Evolutionary conservation across 495 filamentous ascomycete species (phyloP).

Genomic region (Xylona heveae): DNA sequence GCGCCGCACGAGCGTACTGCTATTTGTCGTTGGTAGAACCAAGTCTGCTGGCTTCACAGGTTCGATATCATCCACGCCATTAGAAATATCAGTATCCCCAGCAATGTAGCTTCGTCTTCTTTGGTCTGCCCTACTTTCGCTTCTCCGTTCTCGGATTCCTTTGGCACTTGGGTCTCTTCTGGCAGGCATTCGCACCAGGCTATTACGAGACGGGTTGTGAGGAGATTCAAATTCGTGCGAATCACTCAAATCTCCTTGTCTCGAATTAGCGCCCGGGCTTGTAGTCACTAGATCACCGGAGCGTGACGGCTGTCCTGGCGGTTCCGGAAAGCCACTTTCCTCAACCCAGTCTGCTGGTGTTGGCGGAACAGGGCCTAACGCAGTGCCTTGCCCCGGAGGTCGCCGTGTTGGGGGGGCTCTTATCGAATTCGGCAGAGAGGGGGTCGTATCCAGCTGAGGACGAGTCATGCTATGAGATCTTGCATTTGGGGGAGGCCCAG

Average conservation of each 20-base stretch:
- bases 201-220: no score
- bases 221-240: no score
- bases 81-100: not conserved
- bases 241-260: no score
- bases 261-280: no score
- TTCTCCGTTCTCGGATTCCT: conserved; percentile 5
- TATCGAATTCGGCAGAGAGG: not conserved
- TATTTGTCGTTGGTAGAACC: not conserved
- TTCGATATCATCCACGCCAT: not conserved
- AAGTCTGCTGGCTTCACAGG: not conserved
- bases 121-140: conserved; percentile 2
- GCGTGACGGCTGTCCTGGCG: no score
- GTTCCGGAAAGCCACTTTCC: no score
- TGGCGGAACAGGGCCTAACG: conserved; percentile 1
- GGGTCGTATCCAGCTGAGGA: no score
- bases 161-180: conserved; percentile 1
- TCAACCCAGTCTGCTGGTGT: conserved; percentile 5
- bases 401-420: conserved; percentile 1
- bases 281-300: no score
- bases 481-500: conserved; percentile 3
- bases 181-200: no score
- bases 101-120: not conserved
- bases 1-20: conserved; percentile 1
- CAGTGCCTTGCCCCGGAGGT: not conserved
- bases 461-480: conserved; percentile 4